A percentile compares a stretch with the other conserved stretches of the same genome.
Evolutionary conservation across 257 asterid genomes (phyloP).

Genomic region (Capsicum pubescens): DNA sequence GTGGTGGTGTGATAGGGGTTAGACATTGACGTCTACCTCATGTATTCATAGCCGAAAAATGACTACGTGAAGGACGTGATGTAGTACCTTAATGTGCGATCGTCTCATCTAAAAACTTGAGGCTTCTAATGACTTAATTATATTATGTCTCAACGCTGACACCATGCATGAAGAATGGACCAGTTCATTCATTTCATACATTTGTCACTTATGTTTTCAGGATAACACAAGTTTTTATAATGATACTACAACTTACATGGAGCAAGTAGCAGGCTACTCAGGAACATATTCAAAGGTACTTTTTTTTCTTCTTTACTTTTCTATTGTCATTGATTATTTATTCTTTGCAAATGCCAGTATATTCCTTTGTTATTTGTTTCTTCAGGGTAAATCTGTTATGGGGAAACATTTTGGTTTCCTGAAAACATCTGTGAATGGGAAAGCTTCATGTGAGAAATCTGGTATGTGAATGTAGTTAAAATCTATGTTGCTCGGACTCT

Average conservation of each 20-base stretch:
- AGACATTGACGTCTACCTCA: not conserved
- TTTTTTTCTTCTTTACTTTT: not conserved
- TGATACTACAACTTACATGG: conserved; percentile 32
- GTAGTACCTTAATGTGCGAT: not conserved
- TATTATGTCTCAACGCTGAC: not conserved
- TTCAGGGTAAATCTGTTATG: conserved; percentile 64
- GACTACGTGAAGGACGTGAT: not conserved
- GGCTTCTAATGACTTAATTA: not conserved
- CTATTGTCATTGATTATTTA: not conserved
- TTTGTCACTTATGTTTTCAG: not conserved
- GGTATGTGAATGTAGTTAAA: conserved; percentile 19
- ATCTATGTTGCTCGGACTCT: not conserved
- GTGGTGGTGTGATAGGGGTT: not conserved
- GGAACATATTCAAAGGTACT: conserved; percentile 55
- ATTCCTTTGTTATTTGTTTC: not conserved
- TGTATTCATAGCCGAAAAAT: not conserved
- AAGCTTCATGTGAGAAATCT: conserved; percentile 32
- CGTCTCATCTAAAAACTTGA: not conserved
- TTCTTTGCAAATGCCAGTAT: not conserved
- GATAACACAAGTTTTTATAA: conserved; percentile 18
- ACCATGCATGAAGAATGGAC: not conserved
- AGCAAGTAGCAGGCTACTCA: conserved; percentile 47
- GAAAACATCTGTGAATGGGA: conserved; percentile 31
- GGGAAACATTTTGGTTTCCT: conserved; percentile 55
- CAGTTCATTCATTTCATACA: conserved; percentile 10